Base-by-base conservation (phyloP, 306 rosid genomes). In the Begonia peltatifolia region DNA sequence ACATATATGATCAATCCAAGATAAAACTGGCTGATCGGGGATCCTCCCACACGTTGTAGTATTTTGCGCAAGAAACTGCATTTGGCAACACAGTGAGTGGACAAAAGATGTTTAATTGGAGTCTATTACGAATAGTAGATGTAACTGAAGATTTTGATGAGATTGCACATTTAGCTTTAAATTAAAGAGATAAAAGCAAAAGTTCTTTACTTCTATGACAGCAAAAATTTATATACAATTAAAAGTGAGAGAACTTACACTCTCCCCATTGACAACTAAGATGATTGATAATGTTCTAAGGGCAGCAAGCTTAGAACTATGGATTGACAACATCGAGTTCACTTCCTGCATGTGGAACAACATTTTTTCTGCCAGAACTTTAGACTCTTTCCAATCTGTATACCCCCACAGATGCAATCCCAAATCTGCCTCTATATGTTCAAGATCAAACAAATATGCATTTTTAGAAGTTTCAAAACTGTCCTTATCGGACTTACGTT, bases 361-460 rank as follows among this genome's bases (percentile, higher is more conserved):
- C 87, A 86, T 80, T 66, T 79, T 75, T 62, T 87, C 87, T 48
- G 78, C 92, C 56, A 75, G 69, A 54, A 63, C 75, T 75, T 76
- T 83, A 12, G 94, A 80, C 41, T 75, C 69, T 58, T 68, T 78
- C 99, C 95, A 83, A 30, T 75, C 74, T n/a, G 81, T 73, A 74
- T 63, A 70, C 58, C 74, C 84, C 97, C 97, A 90, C 58, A 81
- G 71, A 66, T 81, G 77, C 63, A 79, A 68, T 63, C 88, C 94
- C 77, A 80, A 57, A 67, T 90, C 95, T 56, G 82, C 74, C 71
- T 16, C 73, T 57, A 85, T 60, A 55, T 23, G 87, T 62, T 15
- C 47, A 15, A 81, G 75, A 57, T 85, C 94, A 73, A 83, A 85
- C 72, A 78, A 63, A 70, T 47, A 83, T 18, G 74, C 61, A 60